Base-by-base conservation (phyloP, 2,329 filamentous ascomycete species). In the Venturia asperata region DNA sequence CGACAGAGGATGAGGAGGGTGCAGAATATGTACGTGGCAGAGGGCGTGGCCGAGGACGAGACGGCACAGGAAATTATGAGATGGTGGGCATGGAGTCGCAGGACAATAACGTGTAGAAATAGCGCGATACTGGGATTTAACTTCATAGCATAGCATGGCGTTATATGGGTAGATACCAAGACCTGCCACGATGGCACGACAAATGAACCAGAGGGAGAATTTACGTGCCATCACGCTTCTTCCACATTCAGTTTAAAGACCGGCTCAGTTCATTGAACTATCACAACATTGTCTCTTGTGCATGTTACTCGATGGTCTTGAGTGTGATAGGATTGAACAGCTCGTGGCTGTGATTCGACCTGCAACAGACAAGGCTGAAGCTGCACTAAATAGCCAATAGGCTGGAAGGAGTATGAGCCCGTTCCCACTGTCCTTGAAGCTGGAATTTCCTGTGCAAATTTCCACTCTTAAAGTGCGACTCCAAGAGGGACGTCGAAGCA, bases 51-150 rank as follows among this genome's bases (percentile, higher is more conserved):
- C 72, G 77, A 66, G 76, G 77, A 17, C 73, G 72, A 70, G 79
- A 81, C 68, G 79, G 78, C 2, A 77, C 73, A 21, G 80, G 77
- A 3, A 74, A 77, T 61, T 81, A 81, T 67, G 79, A 81, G 67
- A 79, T 81, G 79, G 77, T 79, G 17, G 72, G 72, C 30, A 77
- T 81, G 75, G 69, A 69, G 63, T 75, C 77, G 52, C 70, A 70
- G 45, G 74, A 73, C 66, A 74, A 73, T 65, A 73, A 70, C 42
- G 60, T 55, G 52, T 62, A 52, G 47, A n/a, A 47, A 63, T 66
- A 55, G 55, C 27, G 41, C 45, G 56, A 41, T 68, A 68, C 68
- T 68, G 71, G 70, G 70, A 70, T 71, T 71, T 61, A 66, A 58
- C 65, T 60, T 4, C 37, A 62, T 62, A 43, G 63, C 63, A 64